phyloP scores from a whole-genome alignment of 2,329 filamentous ascomycete species.

The Colletotrichum tofieldiae region DNA sequence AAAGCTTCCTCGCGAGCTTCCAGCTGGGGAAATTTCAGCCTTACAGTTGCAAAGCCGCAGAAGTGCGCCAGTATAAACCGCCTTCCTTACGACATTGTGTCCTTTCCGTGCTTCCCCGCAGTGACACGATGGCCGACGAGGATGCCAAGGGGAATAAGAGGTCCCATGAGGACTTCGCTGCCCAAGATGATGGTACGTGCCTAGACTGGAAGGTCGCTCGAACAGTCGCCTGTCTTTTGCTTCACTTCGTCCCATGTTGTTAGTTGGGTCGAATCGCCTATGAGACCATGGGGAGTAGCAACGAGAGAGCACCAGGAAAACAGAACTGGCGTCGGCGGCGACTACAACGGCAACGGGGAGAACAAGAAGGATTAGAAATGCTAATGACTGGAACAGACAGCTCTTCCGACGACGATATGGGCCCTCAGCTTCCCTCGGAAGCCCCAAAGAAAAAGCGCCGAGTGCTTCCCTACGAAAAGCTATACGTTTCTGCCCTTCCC shows the following conservation, averaged over 20 bases:
- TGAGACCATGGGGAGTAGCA: not conserved
- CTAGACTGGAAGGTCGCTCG: not conserved
- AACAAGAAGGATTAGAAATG: not conserved
- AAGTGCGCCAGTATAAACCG: not conserved
- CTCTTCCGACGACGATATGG: slow-evolving; percentile 93
- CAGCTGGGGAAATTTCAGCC: slow-evolving; percentile 24
- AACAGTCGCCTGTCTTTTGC: not conserved
- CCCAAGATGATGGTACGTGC: slow-evolving; percentile 60
- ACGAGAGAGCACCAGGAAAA: not conserved
- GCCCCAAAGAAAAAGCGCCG: slow-evolving; percentile 88
- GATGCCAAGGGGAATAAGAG: slow-evolving; percentile 65
- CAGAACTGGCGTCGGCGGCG: not conserved
- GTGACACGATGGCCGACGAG: slow-evolving; percentile 51
- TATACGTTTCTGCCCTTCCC: slow-evolving; percentile 93
- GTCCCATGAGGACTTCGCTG: slow-evolving; percentile 69
- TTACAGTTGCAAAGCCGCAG: slow-evolving; percentile 13
- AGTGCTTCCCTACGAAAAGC: slow-evolving; percentile 92
- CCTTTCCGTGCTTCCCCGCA: too few species aligned
- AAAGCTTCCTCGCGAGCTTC: slow-evolving; percentile 25
- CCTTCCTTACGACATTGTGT: not conserved
- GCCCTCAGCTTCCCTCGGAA: slow-evolving; percentile 88
- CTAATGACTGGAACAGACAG: slow-evolving; percentile 60
- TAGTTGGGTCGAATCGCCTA: not conserved
- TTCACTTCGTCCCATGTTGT: not conserved
- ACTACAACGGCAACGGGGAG: not conserved